Percentiles rank a stretch among this genome's conserved stretches.
Conservation (phyloP, 805 yeast species). For the Metschnikowia lunata region DNA sequence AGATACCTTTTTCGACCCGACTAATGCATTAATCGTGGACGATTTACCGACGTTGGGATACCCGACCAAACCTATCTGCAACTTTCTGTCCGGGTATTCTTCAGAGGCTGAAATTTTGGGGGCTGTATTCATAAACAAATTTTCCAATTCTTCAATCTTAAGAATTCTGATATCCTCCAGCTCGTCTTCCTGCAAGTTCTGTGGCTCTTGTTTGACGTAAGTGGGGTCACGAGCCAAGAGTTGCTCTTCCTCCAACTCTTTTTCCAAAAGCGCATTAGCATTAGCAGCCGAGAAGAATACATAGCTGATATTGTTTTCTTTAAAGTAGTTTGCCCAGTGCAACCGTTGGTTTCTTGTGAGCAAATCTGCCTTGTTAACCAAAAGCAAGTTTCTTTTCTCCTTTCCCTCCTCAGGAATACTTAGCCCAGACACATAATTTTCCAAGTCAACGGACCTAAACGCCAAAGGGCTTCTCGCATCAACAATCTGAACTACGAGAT, state of each 20-base stretch:
- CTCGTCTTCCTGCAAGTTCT: conserved; percentile 16
- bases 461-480: conserved; percentile 93
- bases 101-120: conserved; percentile 60
- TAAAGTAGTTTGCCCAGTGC: conserved; percentile 84
- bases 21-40: conserved; percentile 94
- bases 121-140: conserved; percentile 67
- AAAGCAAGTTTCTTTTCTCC: conserved; percentile 69
- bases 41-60: conserved; percentile 95
- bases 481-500: conserved; percentile 91
- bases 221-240: conserved; percentile 17
- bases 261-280: conserved; percentile 72
- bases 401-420: conserved; percentile 44
- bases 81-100: conserved; percentile 54
- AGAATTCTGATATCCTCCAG: conserved; percentile 53
- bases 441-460: conserved; percentile 86
- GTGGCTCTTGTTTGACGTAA: conserved; percentile 2
- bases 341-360: conserved; percentile 72
- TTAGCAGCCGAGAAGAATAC: conserved; percentile 90
- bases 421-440: conserved; percentile 72
- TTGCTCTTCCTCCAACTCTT: conserved; percentile 47
- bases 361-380: conserved; percentile 92
- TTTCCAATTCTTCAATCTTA: conserved; percentile 80
- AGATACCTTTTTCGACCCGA: conserved; percentile 96
- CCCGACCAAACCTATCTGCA: conserved; percentile 94
- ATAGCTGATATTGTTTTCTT: conserved; percentile 61